Evolutionary conservation across 208 protist species (phyloP), one percentile per base, ranked within the genome.

Genomic region (Trypanosoma brucei): DNA sequence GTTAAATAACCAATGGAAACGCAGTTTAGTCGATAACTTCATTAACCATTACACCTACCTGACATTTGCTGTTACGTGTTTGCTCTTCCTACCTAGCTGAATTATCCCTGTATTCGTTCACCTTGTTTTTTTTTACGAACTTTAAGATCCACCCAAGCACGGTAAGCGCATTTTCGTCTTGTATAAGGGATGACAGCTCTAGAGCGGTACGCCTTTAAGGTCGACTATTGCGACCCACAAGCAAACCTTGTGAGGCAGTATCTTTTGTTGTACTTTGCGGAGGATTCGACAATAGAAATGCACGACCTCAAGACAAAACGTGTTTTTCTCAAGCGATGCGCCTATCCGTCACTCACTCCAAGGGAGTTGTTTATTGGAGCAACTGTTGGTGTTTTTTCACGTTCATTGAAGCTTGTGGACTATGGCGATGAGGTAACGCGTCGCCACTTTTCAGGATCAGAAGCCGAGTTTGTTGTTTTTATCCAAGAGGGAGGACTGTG

Each of bases 281-380:
- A 83, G 11, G 91, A 98, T 64, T 72, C 89, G 45, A 95, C 94
- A 6, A 91, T 98, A 62, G 96, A 98, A 70, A 98, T 98, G 93
- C 92, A 89, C 76, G 90, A 98, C 68, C 56, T 95, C 44, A 97
- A 97, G 72, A 95, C 83, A 37, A 90, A 88, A 57, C 78, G 87
- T 13, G 69, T 92, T 31, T 98, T 98, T 78, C 74, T 98, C 55
- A 98, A 98, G 69, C 81, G 92, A 0, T 95, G 86, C 63, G 70
- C 79, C 8, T 97, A 97, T 68, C 86, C 86, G 1, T 82, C 79
- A 3, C 62, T 98, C 36, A 74, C 54, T 13, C 59, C 78, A 22
- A 82, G 83, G 30, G 91, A 98, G 64, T 75, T 98, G 0, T 97
- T 91, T 80, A 71, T 97, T 14, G 95, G 93, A 0, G 83, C 90